Conservation (phyloP, 2,329 filamentous ascomycete genomes). For the Byssochlamys sp. region DNA sequence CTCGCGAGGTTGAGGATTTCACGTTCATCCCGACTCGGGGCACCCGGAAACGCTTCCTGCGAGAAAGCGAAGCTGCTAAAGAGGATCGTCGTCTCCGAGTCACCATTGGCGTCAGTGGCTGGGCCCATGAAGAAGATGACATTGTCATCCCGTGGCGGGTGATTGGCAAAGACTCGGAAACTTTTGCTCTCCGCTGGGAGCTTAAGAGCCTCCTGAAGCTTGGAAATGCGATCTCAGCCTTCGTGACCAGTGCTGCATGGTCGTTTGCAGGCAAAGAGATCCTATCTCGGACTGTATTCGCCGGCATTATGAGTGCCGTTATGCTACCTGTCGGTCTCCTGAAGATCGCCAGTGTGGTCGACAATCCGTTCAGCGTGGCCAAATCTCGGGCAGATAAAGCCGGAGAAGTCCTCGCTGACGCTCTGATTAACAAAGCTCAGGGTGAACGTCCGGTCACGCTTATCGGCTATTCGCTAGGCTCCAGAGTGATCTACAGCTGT, state of each 20-base stretch:
- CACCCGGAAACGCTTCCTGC: conserved; percentile 36
- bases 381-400: conserved; percentile 71
- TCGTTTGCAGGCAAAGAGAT: conserved; percentile 61
- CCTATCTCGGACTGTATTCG: conserved; percentile 61
- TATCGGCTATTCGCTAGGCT: conserved; percentile 72
- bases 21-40: conserved; percentile 67
- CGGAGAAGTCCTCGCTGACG: conserved; percentile 69
- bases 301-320: conserved; percentile 54
- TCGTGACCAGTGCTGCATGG: conserved; percentile 77
- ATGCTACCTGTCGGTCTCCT: conserved; percentile 61
- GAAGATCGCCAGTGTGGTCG: conserved; percentile 58
- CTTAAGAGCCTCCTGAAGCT: conserved; percentile 66
- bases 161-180: conserved; percentile 62
- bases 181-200: conserved; percentile 79
- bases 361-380: conserved; percentile 73
- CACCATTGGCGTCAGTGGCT: conserved; percentile 75
- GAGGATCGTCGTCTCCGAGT: conserved; percentile 63
- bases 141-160: conserved; percentile 70
- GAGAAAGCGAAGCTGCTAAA: conserved; percentile 30
- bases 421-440: conserved; percentile 69
- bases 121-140: conserved; percentile 63
- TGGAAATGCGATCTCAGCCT: conserved; percentile 64
- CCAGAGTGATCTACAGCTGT: conserved; percentile 73
- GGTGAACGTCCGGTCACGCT: conserved; percentile 73
- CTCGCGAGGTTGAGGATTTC: conserved; percentile 79